phyloP scores from a whole-genome alignment of 768 basidiomycete genomes.

The Podaxis rugospora region DNA sequence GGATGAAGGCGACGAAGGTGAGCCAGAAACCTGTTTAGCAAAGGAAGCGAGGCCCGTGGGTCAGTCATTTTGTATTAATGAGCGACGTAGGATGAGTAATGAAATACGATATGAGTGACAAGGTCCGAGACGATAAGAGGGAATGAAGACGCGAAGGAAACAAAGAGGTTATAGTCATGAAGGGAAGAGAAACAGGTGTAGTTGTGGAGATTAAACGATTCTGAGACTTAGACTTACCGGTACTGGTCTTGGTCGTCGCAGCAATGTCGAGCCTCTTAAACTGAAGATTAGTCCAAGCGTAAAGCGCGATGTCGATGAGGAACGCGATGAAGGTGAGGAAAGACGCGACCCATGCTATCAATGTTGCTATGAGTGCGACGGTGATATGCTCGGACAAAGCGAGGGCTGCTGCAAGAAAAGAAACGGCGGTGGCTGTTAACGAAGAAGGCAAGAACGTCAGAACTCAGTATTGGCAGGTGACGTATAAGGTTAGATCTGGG shows the following conservation, averaged over 20 bases:
- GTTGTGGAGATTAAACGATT: background rate
- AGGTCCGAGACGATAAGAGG: background rate
- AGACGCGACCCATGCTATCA: slow-evolving; percentile 70
- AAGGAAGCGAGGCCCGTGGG: background rate
- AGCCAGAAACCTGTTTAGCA: slow-evolving; percentile 11
- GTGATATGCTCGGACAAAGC: slow-evolving; percentile 55
- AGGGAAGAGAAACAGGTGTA: background rate
- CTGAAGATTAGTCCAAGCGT: slow-evolving; percentile 53
- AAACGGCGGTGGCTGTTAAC: slow-evolving; percentile 43
- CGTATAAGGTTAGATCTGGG: background rate
- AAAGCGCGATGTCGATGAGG: slow-evolving; percentile 73
- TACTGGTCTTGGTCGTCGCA: slow-evolving; percentile 51
- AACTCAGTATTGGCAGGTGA: background rate
- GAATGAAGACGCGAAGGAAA: background rate
- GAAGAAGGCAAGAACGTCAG: background rate
- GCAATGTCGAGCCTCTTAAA: slow-evolving; percentile 44
- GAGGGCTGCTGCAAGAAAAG: slow-evolving; percentile 60
- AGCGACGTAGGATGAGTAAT: background rate
- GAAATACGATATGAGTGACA: background rate
- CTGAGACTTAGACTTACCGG: slow-evolving; percentile 41
- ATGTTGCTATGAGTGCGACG: slow-evolving; percentile 57
- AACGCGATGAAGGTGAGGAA: slow-evolving; percentile 68
- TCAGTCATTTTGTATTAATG: background rate
- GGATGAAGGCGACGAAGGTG: slow-evolving; percentile 9
- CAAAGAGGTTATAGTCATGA: background rate